These are phyloP conservation scores for Paramecium biaurelia DNA, from an alignment of 73 alveolate species.

Conservation along the genomic window DNA sequence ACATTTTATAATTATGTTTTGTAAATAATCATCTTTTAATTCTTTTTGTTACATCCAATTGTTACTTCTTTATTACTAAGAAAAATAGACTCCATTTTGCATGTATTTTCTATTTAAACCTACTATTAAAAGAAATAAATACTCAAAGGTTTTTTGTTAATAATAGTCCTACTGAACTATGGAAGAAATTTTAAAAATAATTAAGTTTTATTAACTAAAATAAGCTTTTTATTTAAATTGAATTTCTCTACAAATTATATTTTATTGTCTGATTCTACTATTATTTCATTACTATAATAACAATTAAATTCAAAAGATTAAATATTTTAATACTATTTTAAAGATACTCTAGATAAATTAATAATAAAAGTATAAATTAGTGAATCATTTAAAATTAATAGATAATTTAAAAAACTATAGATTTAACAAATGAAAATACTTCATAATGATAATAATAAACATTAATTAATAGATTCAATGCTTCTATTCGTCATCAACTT, in stretches of 20 bases:
- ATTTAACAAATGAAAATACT: no score
- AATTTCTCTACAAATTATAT: no score
- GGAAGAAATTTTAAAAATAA: neutral
- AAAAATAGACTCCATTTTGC: neutral
- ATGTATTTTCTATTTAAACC: neutral
- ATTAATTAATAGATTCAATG: neutral
- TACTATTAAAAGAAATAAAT: no score
- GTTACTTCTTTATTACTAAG: neutral
- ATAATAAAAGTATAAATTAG: neutral
- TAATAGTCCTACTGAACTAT: neutral
- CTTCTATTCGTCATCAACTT: neutral
- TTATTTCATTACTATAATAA: neutral
- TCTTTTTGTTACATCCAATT: neutral
- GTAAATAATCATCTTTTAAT: neutral
- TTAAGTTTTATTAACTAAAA: no score
- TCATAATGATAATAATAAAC: neutral
- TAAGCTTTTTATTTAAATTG: no score
- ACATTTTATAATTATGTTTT: neutral
- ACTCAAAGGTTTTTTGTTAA: neutral
- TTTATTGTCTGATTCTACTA: neutral
- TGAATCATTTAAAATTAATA: no score
- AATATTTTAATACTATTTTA: no score
- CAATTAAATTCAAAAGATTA: neutral
- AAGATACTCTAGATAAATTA: neutral
- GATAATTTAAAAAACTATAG: neutral